Conservation (phyloP, 805 yeast species). For the Candida silvicultrix region DNA sequence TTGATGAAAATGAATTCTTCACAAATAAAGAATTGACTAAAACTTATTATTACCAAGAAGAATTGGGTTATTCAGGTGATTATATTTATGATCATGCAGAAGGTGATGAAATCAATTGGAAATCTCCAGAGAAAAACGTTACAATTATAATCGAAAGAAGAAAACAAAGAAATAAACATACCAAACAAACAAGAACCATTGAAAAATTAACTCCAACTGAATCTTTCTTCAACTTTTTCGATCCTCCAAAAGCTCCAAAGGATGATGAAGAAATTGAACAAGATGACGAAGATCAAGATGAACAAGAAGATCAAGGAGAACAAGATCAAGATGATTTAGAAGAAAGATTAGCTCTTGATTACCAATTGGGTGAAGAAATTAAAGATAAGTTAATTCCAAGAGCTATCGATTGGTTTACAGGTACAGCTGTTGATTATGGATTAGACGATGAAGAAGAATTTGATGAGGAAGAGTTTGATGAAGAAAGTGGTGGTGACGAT, state of each 20-base stretch:
- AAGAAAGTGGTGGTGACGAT: constrained; percentile 33
- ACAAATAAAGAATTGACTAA: constrained; percentile 67
- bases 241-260: constrained; percentile 75
- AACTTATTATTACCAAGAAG: constrained; percentile 90
- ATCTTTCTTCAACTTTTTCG: constrained; percentile 93
- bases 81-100: constrained; percentile 96
- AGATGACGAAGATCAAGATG: constrained; percentile 44
- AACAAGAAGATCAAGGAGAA: constrained; percentile 47
- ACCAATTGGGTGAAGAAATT: constrained; percentile 92
- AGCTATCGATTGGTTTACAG: constrained; percentile 98
- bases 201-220: constrained; percentile 93
- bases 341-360: constrained; percentile 82
- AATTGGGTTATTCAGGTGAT: constrained; percentile 91
- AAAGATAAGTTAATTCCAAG: constrained; percentile 94
- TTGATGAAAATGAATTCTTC: constrained; percentile 71
- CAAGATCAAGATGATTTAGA: constrained; percentile 72
- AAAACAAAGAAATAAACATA: constrained; percentile 94
- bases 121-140: constrained; percentile 69
- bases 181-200: constrained; percentile 93
- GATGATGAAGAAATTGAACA: constrained; percentile 33
- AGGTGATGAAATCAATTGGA: constrained; percentile 84
- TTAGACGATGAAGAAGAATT: constrained; percentile 60
- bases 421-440: constrained; percentile 82
- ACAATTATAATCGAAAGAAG: constrained; percentile 87
- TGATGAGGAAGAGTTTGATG: constrained; percentile 40